Conservation (phyloP, 768 basidiomycete genomes). For the Trametes sanguinea region DNA sequence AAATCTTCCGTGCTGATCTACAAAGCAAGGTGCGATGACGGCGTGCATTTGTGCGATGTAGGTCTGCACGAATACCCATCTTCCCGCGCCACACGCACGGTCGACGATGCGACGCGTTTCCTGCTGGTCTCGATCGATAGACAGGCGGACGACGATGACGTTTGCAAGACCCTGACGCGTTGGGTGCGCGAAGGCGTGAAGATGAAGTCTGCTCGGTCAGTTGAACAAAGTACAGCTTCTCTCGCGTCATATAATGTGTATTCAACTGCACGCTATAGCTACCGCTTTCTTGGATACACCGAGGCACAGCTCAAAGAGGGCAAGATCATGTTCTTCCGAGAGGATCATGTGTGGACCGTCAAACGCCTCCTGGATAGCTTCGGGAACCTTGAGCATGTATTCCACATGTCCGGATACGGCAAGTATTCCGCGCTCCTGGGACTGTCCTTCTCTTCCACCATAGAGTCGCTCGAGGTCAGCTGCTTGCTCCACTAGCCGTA, state of each 20-base stretch:
- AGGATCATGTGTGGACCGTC: slow-evolving; percentile 24
- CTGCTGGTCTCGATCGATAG: slow-evolving; percentile 12
- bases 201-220: slow-evolving; percentile 11
- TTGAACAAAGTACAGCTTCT: background rate
- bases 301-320: slow-evolving; percentile 25
- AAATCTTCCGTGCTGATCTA: background rate
- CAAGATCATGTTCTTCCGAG: slow-evolving; percentile 23
- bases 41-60: background rate
- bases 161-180: slow-evolving; percentile 1
- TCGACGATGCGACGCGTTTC: slow-evolving; percentile 22
- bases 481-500: background rate
- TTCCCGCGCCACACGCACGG: slow-evolving; percentile 21
- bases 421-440: slow-evolving; percentile 24
- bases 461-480: slow-evolving; percentile 23
- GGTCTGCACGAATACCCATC: slow-evolving; percentile 10
- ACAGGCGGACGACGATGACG: background rate
- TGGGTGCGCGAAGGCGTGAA: slow-evolving; percentile 17
- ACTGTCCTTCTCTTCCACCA: slow-evolving; percentile 25
- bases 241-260: background rate
- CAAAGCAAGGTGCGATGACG: slow-evolving; percentile 9
- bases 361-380: slow-evolving; percentile 11
- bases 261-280: slow-evolving; percentile 11
- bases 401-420: slow-evolving; percentile 19
- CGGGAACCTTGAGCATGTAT: slow-evolving; percentile 21
- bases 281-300: slow-evolving; percentile 22